Conservation (phyloP, 495 filamentous ascomycete species). For the Penicillium manginii region DNA sequence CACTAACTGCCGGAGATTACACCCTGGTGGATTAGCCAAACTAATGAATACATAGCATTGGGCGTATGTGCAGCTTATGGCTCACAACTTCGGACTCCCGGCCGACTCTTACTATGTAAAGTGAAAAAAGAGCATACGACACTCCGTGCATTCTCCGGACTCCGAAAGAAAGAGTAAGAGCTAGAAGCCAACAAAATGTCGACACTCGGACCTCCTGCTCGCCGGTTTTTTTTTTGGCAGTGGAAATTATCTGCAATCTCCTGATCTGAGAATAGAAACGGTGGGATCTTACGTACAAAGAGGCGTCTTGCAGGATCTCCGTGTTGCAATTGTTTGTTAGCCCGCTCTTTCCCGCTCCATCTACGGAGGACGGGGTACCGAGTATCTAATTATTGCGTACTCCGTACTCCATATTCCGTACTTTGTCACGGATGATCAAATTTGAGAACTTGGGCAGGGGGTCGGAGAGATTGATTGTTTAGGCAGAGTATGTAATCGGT, state of each 20-base stretch:
- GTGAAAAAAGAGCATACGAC: not conserved
- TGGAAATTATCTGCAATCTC: conserved; percentile 5
- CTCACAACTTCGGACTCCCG: not conserved
- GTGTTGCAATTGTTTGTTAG: not conserved
- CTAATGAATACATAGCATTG: not conserved
- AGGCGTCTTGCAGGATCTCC: conserved; percentile 4
- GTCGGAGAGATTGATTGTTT: not conserved
- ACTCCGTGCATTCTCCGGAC: not conserved
- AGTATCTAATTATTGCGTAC: not conserved
- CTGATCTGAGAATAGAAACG: conserved; percentile 1
- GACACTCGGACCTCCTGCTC: conserved; percentile 5
- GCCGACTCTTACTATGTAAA: not conserved
- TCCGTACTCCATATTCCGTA: not conserved
- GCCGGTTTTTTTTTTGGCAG: conserved; percentile 1
- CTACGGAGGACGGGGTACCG: not conserved
- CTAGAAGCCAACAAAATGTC: not conserved
- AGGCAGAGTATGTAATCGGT: not conserved
- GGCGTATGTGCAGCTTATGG: not conserved
- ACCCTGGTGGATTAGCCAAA: not conserved
- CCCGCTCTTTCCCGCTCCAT: too few relatives aligned
- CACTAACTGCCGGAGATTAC: conserved; percentile 6
- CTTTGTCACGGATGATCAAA: not conserved
- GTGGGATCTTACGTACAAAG: not conserved
- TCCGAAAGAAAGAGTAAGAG: not conserved
- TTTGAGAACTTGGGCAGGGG: not conserved